Evolutionary conservation across 2,329 filamentous ascomycete species (phyloP), one percentile per base, ranked within the genome.

Genomic region (Fusarium sp.): DNA sequence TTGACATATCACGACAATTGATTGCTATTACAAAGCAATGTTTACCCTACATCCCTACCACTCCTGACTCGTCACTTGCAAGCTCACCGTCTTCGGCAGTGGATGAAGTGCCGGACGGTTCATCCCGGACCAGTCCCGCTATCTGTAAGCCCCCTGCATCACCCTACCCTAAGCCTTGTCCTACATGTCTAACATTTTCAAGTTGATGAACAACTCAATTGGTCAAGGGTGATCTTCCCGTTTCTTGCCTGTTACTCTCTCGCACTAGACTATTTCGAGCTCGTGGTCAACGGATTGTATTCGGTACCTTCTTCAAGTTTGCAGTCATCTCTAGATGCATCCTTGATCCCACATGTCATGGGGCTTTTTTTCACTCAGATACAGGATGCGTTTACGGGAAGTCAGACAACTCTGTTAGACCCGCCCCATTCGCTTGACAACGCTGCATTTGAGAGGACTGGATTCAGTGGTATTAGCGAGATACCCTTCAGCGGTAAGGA

Each of bases 401-500:
- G 42, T 11, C 42, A 23, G 9, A 45, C 42, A 5, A 25, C 14
- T 5, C 9, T 25, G 16, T 3, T 45, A 3, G 20, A 45, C 23
- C 16, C 42, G 3, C 21, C 13, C 6, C 21, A 45, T 18, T 37
- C 34, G 5, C 9, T 25, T 8, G 21, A 18, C 4, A 23, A 25
- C 4, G 23, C 5, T 6, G 10, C 20, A 16, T 25, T 20, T 12
- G 21, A 18, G 4, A 5, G 4, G 21, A 25, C 2, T 11, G 21
- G n/a, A 11, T 3, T 37, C 34, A 4, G 18, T 37, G 18, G 1
- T 37, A 12, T 12, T n/a, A 3, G 34, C 34, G 34, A 37, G 10
- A 3, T 12, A 5, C 34, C 34, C 3, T 12, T n/a, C 0, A n/a
- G 5, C 34, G 34, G 34, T 2, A 37, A 4, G 2, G 7, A 37